Evolutionary conservation across 139 green algal species (phyloP).

Genomic region (Coelastrella sp.): DNA sequence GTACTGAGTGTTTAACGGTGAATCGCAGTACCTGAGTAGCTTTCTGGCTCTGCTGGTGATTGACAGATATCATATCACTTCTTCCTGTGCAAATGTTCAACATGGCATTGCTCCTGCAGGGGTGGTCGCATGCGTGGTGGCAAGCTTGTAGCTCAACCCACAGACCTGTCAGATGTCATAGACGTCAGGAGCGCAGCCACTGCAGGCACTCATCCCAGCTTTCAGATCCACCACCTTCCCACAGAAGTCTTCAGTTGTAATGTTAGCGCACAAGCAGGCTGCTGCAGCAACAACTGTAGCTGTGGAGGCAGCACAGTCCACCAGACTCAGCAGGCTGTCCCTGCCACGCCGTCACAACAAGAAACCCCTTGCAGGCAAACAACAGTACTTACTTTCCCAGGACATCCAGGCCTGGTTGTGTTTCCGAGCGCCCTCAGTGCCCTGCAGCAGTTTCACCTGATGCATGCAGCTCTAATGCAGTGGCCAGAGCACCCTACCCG

Average conservation of each 20-base stretch:
- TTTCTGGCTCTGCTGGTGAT: no score
- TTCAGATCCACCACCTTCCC: neutral
- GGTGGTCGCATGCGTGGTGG: conserved; percentile 51
- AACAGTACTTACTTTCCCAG: neutral
- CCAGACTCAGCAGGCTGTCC: neutral
- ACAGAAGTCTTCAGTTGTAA: neutral
- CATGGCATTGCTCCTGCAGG: conserved; percentile 22
- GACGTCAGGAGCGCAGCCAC: conserved; percentile 45
- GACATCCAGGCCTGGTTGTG: conserved; percentile 64
- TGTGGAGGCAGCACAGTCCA: neutral
- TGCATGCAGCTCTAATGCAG: conserved; percentile 45
- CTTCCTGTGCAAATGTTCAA: no score
- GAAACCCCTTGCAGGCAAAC: neutral
- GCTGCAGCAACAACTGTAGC: neutral
- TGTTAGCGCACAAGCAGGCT: neutral
- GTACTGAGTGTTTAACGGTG: no score
- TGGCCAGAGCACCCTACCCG: conserved; percentile 67
- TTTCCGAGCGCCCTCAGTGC: conserved; percentile 57
- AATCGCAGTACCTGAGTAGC: no score
- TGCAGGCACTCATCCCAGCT: neutral
- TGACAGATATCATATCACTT: no score
- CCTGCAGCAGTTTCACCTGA: conserved; percentile 52
- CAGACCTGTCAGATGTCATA: conserved; percentile 67
- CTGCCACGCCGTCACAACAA: neutral
- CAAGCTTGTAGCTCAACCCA: conserved; percentile 37